Evolutionary conservation across 495 filamentous ascomycete genomes (phyloP), one percentile per base, ranked within the genome.

Genomic region (Penicillium tannophilum): DNA sequence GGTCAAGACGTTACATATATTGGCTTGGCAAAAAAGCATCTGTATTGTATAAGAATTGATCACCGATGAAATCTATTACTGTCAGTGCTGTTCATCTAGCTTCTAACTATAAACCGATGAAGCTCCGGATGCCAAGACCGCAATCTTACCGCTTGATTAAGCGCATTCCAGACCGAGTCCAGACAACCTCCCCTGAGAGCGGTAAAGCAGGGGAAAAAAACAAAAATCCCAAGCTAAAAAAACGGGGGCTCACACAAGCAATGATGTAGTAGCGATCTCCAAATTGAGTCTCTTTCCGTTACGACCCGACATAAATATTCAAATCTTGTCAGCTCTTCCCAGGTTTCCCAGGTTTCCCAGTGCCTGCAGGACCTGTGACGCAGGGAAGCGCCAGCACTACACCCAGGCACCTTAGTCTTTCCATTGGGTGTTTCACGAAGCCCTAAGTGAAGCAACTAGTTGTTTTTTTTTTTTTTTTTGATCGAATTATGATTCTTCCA

Each of bases 161-260:
- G 54, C 59, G 58, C 64, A 69, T 69, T 67, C 66, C 64, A 67
- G 65, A 58, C 58, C 60, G 56, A 69, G 59, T 66, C 56, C 53
- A 65, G 63, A 58, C 61, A 58, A 51, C 48, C 52, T 17, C 60
- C 52, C 62, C 62, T 60, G 55, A 61, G 52, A 51, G 54, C 26
- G 33, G 26, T 28, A 50, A 41, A 51, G n/a, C 39, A 49, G 16
- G 11, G 6, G 41, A 52, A 42, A 24, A 31, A 50, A 50, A 26
- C 6, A 54, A 23, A 24, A 35, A 64, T 48, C 56, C 45, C 31
- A 39, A 43, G 24, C 20, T 42, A 54, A 44, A 24, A 42, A 26
- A 26, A 31, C 14, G 20, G 5, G 44, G 44, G 44, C 19, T 24
- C 43, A 36, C 11, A 46, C 43, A 46, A 10, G 33, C 10, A 36